Evolutionary conservation across 1,284 basidiomycete genomes (phyloP).

Genomic region (Malassezia vespertilionis): DNA sequence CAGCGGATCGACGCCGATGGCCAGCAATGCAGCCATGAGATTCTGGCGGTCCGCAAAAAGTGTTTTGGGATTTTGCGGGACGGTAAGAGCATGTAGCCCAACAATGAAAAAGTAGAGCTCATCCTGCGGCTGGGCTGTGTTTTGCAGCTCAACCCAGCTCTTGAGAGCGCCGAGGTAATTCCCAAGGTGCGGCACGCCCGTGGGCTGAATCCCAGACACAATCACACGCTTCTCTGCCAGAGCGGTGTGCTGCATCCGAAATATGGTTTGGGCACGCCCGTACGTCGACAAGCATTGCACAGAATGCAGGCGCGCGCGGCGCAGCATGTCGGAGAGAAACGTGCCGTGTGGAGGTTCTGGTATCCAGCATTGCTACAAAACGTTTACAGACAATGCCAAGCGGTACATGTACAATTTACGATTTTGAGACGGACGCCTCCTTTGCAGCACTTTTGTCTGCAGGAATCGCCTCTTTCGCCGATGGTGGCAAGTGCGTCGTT

Average conservation of each 20-base stretch:
- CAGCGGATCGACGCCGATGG: slow-evolving; percentile 71
- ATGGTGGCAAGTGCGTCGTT: slow-evolving; percentile 3
- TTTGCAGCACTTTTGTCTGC: background rate
- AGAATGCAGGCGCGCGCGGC: too few species aligned
- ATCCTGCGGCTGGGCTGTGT: slow-evolving; percentile 54
- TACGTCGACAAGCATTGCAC: too few species aligned
- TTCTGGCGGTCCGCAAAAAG: slow-evolving; percentile 53
- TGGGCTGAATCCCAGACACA: slow-evolving; percentile 73
- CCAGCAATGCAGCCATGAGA: slow-evolving; percentile 71
- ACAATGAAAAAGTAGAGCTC: slow-evolving; percentile 66
- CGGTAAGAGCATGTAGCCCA: slow-evolving; percentile 53
- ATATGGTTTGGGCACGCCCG: too few species aligned
- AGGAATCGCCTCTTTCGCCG: background rate
- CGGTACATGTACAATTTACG: background rate
- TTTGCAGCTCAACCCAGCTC: slow-evolving; percentile 75
- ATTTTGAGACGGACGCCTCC: background rate
- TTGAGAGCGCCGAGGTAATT: slow-evolving; percentile 82
- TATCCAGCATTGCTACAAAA: too few species aligned
- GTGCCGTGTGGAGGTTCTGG: too few species aligned
- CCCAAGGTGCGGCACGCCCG: slow-evolving; percentile 77
- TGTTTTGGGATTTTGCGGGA: slow-evolving; percentile 27
- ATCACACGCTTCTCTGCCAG: slow-evolving; percentile 49
- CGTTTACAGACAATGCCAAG: too few species aligned
- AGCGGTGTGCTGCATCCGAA: too few species aligned
- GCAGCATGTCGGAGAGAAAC: too few species aligned